Conservation (phyloP, 495 filamentous ascomycete species). For the Patellaria atrata region DNA sequence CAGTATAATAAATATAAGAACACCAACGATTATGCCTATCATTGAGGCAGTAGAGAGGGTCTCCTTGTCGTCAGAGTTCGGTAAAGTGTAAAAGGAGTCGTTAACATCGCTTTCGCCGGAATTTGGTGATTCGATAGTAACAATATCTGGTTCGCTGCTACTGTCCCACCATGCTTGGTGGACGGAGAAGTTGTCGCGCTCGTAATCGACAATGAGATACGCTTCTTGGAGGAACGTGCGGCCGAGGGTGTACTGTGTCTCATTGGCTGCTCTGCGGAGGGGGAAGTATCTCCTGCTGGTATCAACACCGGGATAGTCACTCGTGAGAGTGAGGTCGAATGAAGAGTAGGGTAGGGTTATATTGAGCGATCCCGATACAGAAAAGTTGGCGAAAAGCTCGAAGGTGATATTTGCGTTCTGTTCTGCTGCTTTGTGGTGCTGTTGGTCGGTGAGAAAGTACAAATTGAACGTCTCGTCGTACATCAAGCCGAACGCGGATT, state of each 20-base stretch:
- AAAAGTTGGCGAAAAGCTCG: slow-evolving; percentile 18
- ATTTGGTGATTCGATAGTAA: slow-evolving; percentile 13
- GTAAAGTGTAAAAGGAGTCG: background rate
- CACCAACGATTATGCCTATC: too few relatives aligned
- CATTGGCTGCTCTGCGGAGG: slow-evolving; percentile 21
- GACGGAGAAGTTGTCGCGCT: slow-evolving; percentile 22
- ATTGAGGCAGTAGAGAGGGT: too few relatives aligned
- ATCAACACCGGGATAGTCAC: slow-evolving; percentile 17
- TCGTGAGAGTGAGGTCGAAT: slow-evolving; percentile 20
- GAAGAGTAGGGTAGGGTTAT: slow-evolving; percentile 23
- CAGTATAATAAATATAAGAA: too few relatives aligned
- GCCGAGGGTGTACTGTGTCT: slow-evolving; percentile 21
- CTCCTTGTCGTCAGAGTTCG: too few relatives aligned
- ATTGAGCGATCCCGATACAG: slow-evolving; percentile 13
- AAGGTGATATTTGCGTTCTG: slow-evolving; percentile 24
- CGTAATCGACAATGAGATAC: slow-evolving; percentile 24
- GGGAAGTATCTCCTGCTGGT: slow-evolving; percentile 25
- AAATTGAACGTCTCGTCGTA: slow-evolving; percentile 20
- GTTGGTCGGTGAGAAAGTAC: slow-evolving; percentile 25
- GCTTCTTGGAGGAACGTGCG: slow-evolving; percentile 23
- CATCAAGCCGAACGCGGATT: slow-evolving; percentile 23
- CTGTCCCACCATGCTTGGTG: slow-evolving; percentile 19
- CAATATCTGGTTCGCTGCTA: slow-evolving; percentile 13
- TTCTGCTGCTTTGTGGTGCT: slow-evolving; percentile 15
- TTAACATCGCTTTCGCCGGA: too few relatives aligned